phyloP scores from a whole-genome alignment of 2,329 filamentous ascomycete genomes.

The Periconia macrospinosa region DNA sequence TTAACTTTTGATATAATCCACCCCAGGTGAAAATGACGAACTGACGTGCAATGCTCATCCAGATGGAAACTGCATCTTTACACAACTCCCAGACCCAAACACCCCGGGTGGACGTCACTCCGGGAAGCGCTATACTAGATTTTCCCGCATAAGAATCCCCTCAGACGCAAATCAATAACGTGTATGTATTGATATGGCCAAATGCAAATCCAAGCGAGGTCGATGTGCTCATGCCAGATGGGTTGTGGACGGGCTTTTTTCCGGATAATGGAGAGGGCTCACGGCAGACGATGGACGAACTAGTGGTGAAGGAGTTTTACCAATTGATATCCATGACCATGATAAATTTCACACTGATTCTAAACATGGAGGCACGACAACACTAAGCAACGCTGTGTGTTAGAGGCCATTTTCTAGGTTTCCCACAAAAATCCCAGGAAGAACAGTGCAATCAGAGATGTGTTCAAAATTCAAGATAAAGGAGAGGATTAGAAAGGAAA shows the following conservation, averaged over 20 bases:
- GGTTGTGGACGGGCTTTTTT: constrained; percentile 15
- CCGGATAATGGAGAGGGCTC: not conserved
- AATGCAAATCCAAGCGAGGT: constrained; percentile 15
- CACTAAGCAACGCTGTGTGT: not conserved
- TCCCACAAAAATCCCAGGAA: no score
- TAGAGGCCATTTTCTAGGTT: not conserved
- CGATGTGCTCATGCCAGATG: constrained; percentile 20
- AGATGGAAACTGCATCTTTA: constrained; percentile 62
- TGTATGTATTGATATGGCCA: constrained; percentile 21
- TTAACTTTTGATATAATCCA: constrained; percentile 77
- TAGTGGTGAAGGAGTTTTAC: not conserved
- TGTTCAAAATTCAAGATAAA: not conserved
- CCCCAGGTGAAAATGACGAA: constrained; percentile 79
- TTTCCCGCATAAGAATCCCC: constrained; percentile 13
- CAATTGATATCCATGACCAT: constrained; percentile 4
- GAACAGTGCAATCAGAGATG: no score
- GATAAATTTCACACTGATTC: not conserved
- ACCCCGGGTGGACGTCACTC: constrained; percentile 3
- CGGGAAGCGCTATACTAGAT: constrained; percentile 7
- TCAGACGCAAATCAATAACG: constrained; percentile 18
- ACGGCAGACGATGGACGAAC: not conserved
- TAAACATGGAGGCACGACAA: no score
- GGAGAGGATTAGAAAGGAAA: no score
- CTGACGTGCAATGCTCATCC: constrained; percentile 41
- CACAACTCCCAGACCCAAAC: constrained; percentile 34